Base-by-base conservation (phyloP, 2,329 filamentous ascomycete species). In the Diaporthe sp. region DNA sequence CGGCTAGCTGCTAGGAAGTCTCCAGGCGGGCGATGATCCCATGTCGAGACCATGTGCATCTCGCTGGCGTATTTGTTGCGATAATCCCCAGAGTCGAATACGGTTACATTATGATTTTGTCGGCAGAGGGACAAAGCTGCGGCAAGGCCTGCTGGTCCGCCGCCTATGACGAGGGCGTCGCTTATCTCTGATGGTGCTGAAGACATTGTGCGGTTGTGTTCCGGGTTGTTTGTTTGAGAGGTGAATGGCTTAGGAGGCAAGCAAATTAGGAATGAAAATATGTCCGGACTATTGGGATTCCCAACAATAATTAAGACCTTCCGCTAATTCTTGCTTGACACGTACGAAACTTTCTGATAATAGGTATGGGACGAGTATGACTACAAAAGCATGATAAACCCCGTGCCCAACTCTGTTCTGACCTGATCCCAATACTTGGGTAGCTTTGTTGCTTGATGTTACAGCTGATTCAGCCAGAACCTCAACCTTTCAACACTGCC, bases 41-140 rank as follows among this genome's bases (percentile, higher is more conserved):
- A 59, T 10, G 56, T 59, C 35, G 35, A 59, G 30, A 59, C 56
- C 56, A 59, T 59, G 35, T 59, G 56, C 56, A 59, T 59, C 22
- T 59, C 56, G 32, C 9, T 59, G 35, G 56, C 56, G 13, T 59
- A 59, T 39, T 59, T 59, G 35, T 59, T 59, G 22, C 56, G 56
- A 27, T 59, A 59, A 6, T 59, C 56, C 15, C 22, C 56, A 0
- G 56, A 59, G 56, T 59, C 56, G 56, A 59, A 39, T 6, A 59
- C 56, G 22, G 35, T 59, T 1, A 59, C 56, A 27, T 2, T 59
- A 10, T 59, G 56, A 22, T 59, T 59, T 59, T 59, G 56, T 8
- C 56, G 56, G 22, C 56, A 59, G 22, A 59, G 35, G 8, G 56
- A n/a, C 22, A 59, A 22, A 4, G 56, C 56, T 22, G 56, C 56